Percentiles rank a stretch among this genome's conserved stretches.
phyloP scores from a whole-genome alignment of 2,329 filamentous ascomycete species.

The Mariannaea sp. region DNA sequence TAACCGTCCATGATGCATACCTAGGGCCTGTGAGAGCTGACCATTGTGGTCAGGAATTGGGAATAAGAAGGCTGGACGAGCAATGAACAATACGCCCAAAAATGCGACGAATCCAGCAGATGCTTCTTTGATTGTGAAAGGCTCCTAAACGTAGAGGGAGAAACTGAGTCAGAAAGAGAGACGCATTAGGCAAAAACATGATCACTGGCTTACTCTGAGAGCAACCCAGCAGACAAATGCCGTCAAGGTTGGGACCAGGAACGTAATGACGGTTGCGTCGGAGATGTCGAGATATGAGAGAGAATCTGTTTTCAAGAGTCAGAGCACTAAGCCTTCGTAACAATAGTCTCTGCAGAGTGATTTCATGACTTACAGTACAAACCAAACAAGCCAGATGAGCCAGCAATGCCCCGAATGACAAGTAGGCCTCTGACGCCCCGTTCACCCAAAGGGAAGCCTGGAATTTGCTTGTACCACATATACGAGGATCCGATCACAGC shows the following conservation, averaged over 20 bases:
- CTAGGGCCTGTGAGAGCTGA: not conserved
- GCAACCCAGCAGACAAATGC: slow-evolving; percentile 67
- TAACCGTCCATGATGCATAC: not conserved
- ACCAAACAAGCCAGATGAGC: slow-evolving; percentile 70
- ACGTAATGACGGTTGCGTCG: slow-evolving; percentile 80
- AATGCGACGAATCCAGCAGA: slow-evolving; percentile 72
- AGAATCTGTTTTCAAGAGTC: slow-evolving; percentile 41
- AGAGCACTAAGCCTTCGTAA: too few species aligned
- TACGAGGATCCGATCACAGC: slow-evolving; percentile 44
- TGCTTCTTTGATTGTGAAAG: slow-evolving; percentile 73
- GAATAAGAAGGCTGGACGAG: slow-evolving; percentile 67
- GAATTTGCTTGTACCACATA: slow-evolving; percentile 50
- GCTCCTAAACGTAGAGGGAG: slow-evolving; percentile 60
- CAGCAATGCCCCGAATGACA: slow-evolving; percentile 65
- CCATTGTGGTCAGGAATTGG: slow-evolving; percentile 26
- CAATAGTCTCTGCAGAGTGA: fast-evolving
- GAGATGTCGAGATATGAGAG: slow-evolving; percentile 73
- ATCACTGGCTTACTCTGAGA: slow-evolving; percentile 23
- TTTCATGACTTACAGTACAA: slow-evolving; percentile 44
- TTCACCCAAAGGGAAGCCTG: slow-evolving; percentile 69
- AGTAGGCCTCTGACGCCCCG: slow-evolving; percentile 67
- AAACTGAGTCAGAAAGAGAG: slow-evolving; percentile 21
- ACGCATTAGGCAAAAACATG: fast-evolving
- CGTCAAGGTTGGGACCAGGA: slow-evolving; percentile 73
- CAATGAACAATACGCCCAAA: slow-evolving; percentile 75